Evolutionary conservation across 75 land plant species (phyloP).

Genomic region (Cryptomeria japonica): DNA sequence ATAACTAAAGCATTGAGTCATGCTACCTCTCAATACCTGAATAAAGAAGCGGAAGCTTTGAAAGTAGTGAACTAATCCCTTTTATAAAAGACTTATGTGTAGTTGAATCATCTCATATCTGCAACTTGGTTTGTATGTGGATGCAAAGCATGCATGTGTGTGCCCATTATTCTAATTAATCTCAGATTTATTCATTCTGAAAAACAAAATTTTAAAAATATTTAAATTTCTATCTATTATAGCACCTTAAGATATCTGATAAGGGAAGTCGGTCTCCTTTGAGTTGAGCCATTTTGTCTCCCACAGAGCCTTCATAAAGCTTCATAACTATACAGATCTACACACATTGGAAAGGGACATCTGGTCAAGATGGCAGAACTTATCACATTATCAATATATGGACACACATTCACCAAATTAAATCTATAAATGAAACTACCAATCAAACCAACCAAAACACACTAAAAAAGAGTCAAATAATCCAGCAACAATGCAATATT

Average conservation of each 20-base stretch:
- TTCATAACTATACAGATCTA: constrained; percentile 92
- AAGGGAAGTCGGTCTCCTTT: constrained; percentile 71
- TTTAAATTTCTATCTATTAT: not conserved
- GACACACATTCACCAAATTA: not conserved
- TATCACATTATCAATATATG: not conserved
- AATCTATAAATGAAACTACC: not conserved
- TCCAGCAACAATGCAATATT: not conserved
- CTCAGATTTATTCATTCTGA: not conserved
- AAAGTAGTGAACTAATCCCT: not conserved
- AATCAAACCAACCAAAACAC: not conserved
- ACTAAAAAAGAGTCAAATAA: not conserved
- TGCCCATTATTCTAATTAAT: not conserved
- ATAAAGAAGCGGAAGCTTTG: not conserved
- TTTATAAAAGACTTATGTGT: not conserved
- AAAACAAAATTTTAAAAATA: not conserved
- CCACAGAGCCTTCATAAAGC: constrained; percentile 89
- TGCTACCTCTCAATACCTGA: not conserved
- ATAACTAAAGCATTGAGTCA: not conserved
- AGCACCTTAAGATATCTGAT: constrained; percentile 81
- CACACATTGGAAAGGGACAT: not conserved
- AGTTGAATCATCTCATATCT: not conserved
- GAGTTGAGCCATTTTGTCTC: constrained; percentile 81
- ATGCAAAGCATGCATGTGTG: not conserved
- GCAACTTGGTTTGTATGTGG: not conserved
- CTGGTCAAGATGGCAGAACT: not conserved